These are phyloP conservation scores for Anthoceros angustus DNA, from an alignment of 225 moss, liverwort and hornwort genomes.

Conservation along the genomic window DNA sequence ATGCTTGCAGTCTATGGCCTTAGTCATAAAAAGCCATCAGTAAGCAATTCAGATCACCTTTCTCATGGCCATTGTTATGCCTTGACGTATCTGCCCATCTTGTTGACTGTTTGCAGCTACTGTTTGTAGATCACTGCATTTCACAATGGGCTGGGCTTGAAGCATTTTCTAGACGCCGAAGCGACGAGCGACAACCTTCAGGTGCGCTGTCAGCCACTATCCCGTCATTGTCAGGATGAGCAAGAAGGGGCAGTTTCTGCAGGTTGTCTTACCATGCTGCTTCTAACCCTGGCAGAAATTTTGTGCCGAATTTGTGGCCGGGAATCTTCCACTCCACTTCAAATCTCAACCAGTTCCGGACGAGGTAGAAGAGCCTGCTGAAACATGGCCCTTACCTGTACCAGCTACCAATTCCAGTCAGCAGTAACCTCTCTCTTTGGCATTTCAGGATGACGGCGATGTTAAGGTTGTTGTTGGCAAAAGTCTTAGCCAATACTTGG, in stretches of 20 bases:
- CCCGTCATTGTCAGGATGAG: not conserved
- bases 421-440: not conserved
- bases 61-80: not conserved
- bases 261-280: not conserved
- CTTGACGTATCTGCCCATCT: not conserved
- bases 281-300: not conserved
- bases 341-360: conserved; percentile 1
- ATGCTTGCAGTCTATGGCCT: conserved; percentile 78
- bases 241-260: not conserved
- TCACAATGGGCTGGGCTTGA: not conserved
- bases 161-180: not conserved
- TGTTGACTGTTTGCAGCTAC: not conserved
- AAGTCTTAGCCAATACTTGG: not conserved
- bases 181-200: not conserved
- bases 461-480: not conserved
- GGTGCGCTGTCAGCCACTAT: not conserved
- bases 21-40: conserved; percentile 27
- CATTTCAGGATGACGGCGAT: not conserved
- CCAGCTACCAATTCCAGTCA: not conserved
- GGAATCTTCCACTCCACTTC: not conserved
- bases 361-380: not conserved
- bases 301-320: not conserved
- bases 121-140: not conserved
- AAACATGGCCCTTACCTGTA: not conserved
- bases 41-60: conserved; percentile 16